Evolutionary conservation across 352 stramenopile genomes (phyloP), one percentile per base, ranked within the genome.

Genomic region (Pythium folliculosum): DNA sequence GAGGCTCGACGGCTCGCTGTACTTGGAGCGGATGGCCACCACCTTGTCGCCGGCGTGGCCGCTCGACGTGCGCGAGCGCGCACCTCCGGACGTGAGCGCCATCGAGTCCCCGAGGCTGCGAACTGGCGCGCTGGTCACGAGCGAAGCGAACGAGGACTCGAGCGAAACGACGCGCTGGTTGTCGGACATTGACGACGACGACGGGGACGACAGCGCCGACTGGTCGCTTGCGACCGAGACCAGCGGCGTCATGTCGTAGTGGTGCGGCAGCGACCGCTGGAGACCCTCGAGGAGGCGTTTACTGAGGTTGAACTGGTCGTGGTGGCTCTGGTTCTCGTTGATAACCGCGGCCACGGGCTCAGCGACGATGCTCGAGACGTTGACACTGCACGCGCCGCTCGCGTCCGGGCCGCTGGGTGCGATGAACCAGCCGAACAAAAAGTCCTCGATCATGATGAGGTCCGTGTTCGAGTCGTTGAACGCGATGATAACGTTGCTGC

Each of bases 231-330:
- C 19, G 43, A 67, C 43, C 6, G 61, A 53, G n/a, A 47, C 37
- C 56, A 57, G 23, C 5, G 63, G 32, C 5, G 17, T 16, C 17
- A 71, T 50, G 21, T 71, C 58, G 32, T 71, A 71, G 50, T 71
- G 65, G 40, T 61, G 55, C 23, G 65, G 65, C 13, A 71, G 30
- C 25, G 65, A 62, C 2, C 63, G 53, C 44, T 77, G 77, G 19
- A 91, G 72, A 8, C 78, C 71, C 52, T 75, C 58, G 49, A 88
- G 60, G 35, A 91, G 67, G n/a, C 82, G 66, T n/a, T 73, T 72
- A 22, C 83, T 89, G 49, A 86, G 47, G 60, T 88, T 84, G 51
- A 65, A 30, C 1, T 71, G 63, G 12, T 56, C 49, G 49, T 66
- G 49, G 49, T 57, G 57, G 22, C 53, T 53, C 50, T 71, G 60